A percentile compares a stretch with the other conserved stretches of the same genome.
These are phyloP conservation scores for Paecilomyces fulvus DNA, from an alignment of 2,329 filamentous ascomycete genomes.

Conservation along the genomic window DNA sequence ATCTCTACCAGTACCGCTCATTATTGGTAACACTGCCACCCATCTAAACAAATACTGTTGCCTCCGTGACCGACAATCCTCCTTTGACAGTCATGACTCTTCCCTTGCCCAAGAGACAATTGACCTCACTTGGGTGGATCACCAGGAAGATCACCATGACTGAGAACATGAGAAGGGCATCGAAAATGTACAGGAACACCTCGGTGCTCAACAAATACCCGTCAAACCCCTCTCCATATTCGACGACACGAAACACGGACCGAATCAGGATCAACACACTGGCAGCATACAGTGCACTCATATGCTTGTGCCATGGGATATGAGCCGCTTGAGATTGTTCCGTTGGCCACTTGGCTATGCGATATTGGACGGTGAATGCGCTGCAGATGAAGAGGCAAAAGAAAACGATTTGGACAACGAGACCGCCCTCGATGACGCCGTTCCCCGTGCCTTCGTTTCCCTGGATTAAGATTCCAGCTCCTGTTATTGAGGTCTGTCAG, in stretches of 20 bases:
- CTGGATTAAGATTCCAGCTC: slow-evolving; percentile 18
- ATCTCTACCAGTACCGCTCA: not conserved
- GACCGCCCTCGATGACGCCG: slow-evolving; percentile 20
- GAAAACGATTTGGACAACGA: slow-evolving; percentile 24
- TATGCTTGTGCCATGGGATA: slow-evolving; percentile 26
- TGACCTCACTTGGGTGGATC: slow-evolving; percentile 2
- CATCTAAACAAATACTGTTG: slow-evolving; percentile 5
- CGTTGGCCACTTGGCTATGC: slow-evolving; percentile 23
- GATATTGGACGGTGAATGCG: slow-evolving; percentile 15
- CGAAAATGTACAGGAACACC: slow-evolving; percentile 15
- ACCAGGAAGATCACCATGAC: not conserved
- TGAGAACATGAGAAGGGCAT: slow-evolving; percentile 13
- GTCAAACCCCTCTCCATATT: slow-evolving; percentile 12
- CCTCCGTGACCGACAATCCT: slow-evolving; percentile 9
- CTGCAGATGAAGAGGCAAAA: slow-evolving; percentile 21
- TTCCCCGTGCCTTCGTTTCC: slow-evolving; percentile 14
- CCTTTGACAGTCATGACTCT: slow-evolving; percentile 11
- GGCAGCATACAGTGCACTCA: slow-evolving; percentile 19
- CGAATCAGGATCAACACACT: slow-evolving; percentile 13
- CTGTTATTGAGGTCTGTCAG: slow-evolving; percentile 8
- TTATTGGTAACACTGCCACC: not conserved
- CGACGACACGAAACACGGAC: slow-evolving; percentile 13
- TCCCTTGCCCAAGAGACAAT: slow-evolving; percentile 1
- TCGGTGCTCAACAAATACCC: slow-evolving; percentile 13
- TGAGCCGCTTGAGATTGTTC: slow-evolving; percentile 11